Evolutionary conservation across 2,329 filamentous ascomycete species (phyloP).

Genomic region (Colletotrichum tamarilloi): DNA sequence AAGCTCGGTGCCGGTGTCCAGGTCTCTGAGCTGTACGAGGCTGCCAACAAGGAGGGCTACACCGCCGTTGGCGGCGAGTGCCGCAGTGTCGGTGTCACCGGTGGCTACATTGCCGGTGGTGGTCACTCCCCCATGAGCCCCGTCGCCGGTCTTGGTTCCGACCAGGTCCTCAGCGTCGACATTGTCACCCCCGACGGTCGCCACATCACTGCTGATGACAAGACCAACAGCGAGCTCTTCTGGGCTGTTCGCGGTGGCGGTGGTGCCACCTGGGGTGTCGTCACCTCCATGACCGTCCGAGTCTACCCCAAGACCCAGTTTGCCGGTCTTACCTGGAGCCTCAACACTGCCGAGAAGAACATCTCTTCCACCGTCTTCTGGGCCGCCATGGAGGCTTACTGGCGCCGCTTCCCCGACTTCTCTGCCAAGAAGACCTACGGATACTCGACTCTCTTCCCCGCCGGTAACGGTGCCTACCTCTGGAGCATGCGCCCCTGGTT

Average conservation of each 20-base stretch:
- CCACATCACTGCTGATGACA: slow-evolving; percentile 53
- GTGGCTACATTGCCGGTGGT: slow-evolving; percentile 49
- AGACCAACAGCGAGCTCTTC: slow-evolving; percentile 58
- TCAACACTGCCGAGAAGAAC: slow-evolving; percentile 41
- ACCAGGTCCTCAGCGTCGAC: slow-evolving; percentile 62
- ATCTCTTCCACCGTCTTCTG: slow-evolving; percentile 45
- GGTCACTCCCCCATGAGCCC: slow-evolving; percentile 61
- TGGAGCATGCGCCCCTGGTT: slow-evolving; percentile 49
- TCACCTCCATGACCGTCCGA: slow-evolving; percentile 50
- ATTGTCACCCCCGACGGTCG: slow-evolving; percentile 58
- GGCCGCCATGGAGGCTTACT: slow-evolving; percentile 46
- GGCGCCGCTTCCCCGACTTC: slow-evolving; percentile 44
- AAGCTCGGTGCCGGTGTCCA: slow-evolving; percentile 67
- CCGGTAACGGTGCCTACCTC: slow-evolving; percentile 38
- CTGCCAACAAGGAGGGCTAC: slow-evolving; percentile 56
- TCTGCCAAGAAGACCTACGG: slow-evolving; percentile 43
- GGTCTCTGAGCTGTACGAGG: slow-evolving; percentile 63
- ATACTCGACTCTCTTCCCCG: slow-evolving; percentile 38
- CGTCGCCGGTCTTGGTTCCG: slow-evolving; percentile 55
- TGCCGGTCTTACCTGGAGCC: slow-evolving; percentile 45
- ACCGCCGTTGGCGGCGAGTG: slow-evolving; percentile 67
- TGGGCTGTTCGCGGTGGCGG: slow-evolving; percentile 62
- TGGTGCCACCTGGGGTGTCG: slow-evolving; percentile 56
- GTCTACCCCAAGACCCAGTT: slow-evolving; percentile 47
- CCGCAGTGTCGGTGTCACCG: slow-evolving; percentile 43